Evolutionary conservation across 2,329 filamentous ascomycete genomes (phyloP).

Genomic region (Pseudohalonectria lignicola): DNA sequence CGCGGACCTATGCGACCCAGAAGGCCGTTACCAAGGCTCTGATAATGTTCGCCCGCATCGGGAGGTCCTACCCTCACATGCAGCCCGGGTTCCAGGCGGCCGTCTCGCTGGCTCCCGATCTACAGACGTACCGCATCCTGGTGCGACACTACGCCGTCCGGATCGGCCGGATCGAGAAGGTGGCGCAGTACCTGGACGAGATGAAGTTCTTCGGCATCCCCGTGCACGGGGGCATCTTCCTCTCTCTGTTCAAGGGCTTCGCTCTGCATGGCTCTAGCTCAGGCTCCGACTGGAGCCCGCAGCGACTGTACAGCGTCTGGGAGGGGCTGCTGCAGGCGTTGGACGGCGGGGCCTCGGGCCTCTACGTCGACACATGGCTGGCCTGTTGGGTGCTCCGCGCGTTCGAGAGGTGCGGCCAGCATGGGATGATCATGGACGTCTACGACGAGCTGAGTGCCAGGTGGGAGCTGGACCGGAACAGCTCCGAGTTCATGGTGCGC

Average conservation of each 20-base stretch:
- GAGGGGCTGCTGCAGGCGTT: constrained; percentile 47
- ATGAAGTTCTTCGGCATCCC: constrained; percentile 62
- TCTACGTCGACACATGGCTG: constrained; percentile 50
- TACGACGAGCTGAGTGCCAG: constrained; percentile 38
- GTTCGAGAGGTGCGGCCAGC: constrained; percentile 48
- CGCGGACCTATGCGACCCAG: constrained; percentile 32
- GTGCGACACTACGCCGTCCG: constrained; percentile 61
- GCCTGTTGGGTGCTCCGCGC: constrained; percentile 51
- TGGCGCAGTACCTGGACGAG: constrained; percentile 64
- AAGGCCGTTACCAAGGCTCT: constrained; percentile 42
- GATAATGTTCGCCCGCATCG: constrained; percentile 45
- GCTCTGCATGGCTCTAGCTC: constrained; percentile 53
- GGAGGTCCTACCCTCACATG: constrained; percentile 44
- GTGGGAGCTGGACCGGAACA: constrained; percentile 31
- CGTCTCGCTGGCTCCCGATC: constrained; percentile 59
- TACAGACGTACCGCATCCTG: constrained; percentile 70
- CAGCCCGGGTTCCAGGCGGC: constrained; percentile 43
- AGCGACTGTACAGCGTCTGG: constrained; percentile 59
- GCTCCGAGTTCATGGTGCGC: constrained; percentile 33
- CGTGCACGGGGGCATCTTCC: constrained; percentile 65
- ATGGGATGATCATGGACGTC: constrained; percentile 38
- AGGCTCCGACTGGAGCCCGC: constrained; percentile 59
- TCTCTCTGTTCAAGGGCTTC: constrained; percentile 78
- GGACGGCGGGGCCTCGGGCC: constrained; percentile 30
- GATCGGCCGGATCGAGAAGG: constrained; percentile 60